Conservation (phyloP, 2,329 filamentous ascomycete genomes). For the Microsporum ferrugineum region DNA sequence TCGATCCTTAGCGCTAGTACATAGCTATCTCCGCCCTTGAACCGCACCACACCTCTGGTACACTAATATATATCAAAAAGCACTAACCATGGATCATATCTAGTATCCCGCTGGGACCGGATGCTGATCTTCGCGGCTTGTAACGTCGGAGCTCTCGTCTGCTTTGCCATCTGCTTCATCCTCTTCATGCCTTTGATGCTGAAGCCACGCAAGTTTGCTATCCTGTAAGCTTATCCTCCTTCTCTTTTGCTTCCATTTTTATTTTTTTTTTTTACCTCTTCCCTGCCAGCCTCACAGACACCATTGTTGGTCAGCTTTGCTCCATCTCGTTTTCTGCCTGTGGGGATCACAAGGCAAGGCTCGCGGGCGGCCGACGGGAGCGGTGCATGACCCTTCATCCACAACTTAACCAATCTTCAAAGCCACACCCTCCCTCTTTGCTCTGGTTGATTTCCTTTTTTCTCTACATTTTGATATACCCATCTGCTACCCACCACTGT, state of each 20-base stretch:
- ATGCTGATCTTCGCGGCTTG: conserved; percentile 84
- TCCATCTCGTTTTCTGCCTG: background rate
- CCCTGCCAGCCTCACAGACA: conserved; percentile 12
- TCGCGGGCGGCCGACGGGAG: background rate
- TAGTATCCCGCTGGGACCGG: conserved; percentile 96
- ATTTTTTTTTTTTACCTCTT: conserved; percentile 9
- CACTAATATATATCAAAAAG: background rate
- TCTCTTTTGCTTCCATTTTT: conserved; percentile 8
- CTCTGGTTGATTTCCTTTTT: background rate
- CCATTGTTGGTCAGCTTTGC: background rate
- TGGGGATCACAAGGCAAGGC: background rate
- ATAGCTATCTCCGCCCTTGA: background rate
- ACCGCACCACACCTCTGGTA: background rate
- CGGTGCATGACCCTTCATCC: background rate
- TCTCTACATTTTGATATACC: background rate
- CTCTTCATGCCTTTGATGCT: conserved; percentile 73
- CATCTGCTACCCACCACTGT: background rate
- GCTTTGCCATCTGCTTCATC: conserved; percentile 80
- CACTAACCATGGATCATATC: conserved; percentile 8
- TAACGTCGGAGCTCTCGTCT: conserved; percentile 76
- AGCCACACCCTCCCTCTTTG: background rate
- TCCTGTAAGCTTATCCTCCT: conserved; percentile 59
- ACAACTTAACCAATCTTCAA: background rate
- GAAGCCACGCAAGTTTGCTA: conserved; percentile 85
- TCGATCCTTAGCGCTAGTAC: background rate